Conservation (phyloP, 257 asterid species). For the Thymus quinquecostatus region DNA sequence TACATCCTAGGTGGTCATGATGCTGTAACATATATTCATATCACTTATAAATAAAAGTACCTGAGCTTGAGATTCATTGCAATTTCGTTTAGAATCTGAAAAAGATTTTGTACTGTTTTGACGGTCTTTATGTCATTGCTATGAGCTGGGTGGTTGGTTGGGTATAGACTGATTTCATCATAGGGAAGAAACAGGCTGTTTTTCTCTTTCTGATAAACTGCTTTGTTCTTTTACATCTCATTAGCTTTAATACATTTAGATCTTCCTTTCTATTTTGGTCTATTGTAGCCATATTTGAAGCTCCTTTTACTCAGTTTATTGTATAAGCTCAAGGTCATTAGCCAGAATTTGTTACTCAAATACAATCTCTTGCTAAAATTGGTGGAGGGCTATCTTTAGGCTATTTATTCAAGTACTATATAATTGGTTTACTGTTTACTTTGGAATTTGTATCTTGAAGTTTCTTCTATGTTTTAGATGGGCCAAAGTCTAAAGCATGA, state of each 20-base stretch:
- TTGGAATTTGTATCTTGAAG: constrained; percentile 14
- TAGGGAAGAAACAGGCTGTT: background rate
- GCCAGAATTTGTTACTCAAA: background rate
- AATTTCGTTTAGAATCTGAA: background rate
- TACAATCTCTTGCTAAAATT: background rate
- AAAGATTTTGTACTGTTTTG: background rate
- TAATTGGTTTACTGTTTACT: background rate
- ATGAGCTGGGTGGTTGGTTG: background rate
- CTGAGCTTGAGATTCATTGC: background rate
- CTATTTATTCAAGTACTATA: constrained; percentile 4
- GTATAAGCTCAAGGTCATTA: background rate
- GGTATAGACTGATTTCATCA: constrained; percentile 2
- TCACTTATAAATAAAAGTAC: background rate
- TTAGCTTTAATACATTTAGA: background rate
- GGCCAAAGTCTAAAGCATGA: constrained; percentile 14
- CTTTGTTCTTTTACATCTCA: background rate
- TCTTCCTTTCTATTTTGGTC: background rate
- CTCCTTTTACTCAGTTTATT: background rate
- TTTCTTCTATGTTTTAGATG: background rate
- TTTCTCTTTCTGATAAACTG: constrained; percentile 13
- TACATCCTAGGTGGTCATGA: background rate
- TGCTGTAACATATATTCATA: constrained; percentile 1
- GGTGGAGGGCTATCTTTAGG: background rate
- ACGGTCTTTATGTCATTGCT: background rate
- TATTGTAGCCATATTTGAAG: background rate